Conservation (phyloP, 352 stramenopile genomes). For the Plasmopara viticola region DNA sequence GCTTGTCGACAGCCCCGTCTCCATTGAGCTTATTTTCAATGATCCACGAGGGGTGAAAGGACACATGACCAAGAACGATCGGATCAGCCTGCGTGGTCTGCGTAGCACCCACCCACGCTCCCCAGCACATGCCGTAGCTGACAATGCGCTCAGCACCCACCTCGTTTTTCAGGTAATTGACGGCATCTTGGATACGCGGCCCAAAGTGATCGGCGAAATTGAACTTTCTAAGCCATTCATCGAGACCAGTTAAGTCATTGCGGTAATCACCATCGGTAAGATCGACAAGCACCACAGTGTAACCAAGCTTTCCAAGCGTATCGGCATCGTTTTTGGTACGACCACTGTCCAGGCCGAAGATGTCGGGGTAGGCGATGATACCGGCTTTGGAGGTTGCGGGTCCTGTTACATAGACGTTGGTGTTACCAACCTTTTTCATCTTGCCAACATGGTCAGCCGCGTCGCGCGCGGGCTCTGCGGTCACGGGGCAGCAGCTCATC, state of each 20-base stretch:
- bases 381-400: slow-evolving; percentile 55
- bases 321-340: slow-evolving; percentile 75
- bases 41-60: slow-evolving; percentile 77
- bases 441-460: slow-evolving; percentile 35
- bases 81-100: slow-evolving; percentile 38
- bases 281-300: slow-evolving; percentile 70
- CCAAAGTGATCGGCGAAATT: slow-evolving; percentile 42
- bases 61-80: slow-evolving; percentile 56
- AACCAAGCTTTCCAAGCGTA: slow-evolving; percentile 65
- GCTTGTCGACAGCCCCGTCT: slow-evolving; percentile 58
- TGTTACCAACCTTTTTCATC: slow-evolving; percentile 66
- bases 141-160: slow-evolving; percentile 48
- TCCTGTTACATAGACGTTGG: slow-evolving; percentile 67
- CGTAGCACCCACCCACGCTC: slow-evolving; percentile 64
- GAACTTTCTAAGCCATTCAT: slow-evolving; percentile 68
- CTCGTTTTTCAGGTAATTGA: slow-evolving; percentile 63
- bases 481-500: slow-evolving; percentile 73
- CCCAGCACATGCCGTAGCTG: slow-evolving; percentile 83
- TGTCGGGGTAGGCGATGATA: slow-evolving; percentile 67
- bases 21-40: slow-evolving; percentile 75
- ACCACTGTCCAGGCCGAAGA: slow-evolving; percentile 74
- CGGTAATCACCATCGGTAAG: slow-evolving; percentile 65
- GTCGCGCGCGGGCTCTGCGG: slow-evolving; percentile 46
- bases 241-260: slow-evolving; percentile 26
- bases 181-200: slow-evolving; percentile 60